Evolutionary conservation across 345 rosid species (phyloP), one percentile per base, ranked within the genome.

Genomic region (Acer saccharum): DNA sequence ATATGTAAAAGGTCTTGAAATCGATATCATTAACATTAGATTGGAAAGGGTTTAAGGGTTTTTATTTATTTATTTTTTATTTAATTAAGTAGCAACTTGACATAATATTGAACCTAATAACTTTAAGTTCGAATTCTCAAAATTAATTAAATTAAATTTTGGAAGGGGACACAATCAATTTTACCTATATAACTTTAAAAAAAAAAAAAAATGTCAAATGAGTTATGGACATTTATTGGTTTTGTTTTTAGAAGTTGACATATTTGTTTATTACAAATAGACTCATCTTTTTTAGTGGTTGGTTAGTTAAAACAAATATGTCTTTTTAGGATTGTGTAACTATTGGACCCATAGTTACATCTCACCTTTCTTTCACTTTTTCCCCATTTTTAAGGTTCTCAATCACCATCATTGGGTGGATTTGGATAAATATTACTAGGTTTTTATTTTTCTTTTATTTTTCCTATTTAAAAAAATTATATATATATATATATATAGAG

Each of bases 291-390:
- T 21, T 2, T 23, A 8, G 41, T 61, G 43, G 13, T 71, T 17
- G 61, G 41, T 65, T 75, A 65, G 39, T 75, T 65, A 50, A 8
- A 65, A 52, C 32, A 9, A 52, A 65, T 32, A 2, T n/a, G 10
- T 20, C 13, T 65, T 69, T 6, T 6, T 7, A 11, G 20, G 23
- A 75, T 10, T 16, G 62, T 74, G 46, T 10, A 48, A 18, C 12
- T 25, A 0, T 74, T 64, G 69, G 41, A 65, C 78, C 71, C 64
- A 75, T 3, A n/a, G 20, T 75, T 35, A 66, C 72, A 9, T 39
- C 21, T 54, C 17, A 67, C 55, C 78, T 65, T 76, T 55, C 39
- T 21, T 55, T 65, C 11, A 55, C 10, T 13, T 65, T 75, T 23
- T 23, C 21, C 63, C 32, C 21, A 14, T 17, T 75, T 54, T 66